These are phyloP conservation scores for Trypanosomatidae sp. DNA, from an alignment of 208 protist genomes.

Conservation along the genomic window DNA sequence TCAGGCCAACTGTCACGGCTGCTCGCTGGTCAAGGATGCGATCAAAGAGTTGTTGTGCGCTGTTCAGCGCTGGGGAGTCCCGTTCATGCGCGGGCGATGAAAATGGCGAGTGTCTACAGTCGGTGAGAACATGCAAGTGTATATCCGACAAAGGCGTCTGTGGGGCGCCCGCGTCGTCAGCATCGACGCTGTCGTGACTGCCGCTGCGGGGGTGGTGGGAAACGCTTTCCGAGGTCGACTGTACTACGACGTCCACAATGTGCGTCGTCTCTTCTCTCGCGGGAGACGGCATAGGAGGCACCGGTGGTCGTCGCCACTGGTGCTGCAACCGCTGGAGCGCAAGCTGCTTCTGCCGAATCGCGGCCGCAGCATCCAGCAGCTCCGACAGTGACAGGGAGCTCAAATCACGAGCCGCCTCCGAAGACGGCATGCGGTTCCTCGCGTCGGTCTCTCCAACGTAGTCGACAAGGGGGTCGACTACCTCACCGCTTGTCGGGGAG, in stretches of 20 bases:
- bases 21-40: conserved; percentile 16
- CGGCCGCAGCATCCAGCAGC: conserved; percentile 71
- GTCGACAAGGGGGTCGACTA: neutral
- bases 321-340: conserved; percentile 54
- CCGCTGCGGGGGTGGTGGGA: neutral
- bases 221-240: neutral
- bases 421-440: conserved; percentile 1
- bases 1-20: too few relatives aligned
- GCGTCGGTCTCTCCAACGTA: neutral
- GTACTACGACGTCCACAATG: neutral
- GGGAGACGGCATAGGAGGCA: neutral
- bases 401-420: conserved; percentile 25
- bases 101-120: conserved; percentile 13
- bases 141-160: neutral
- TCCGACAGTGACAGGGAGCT: conserved; percentile 62
- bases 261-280: conserved; percentile 4
- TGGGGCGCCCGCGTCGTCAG: neutral
- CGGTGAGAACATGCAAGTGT: too few relatives aligned
- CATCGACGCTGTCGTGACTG: neutral
- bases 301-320: conserved; percentile 14
- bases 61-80: neutral
- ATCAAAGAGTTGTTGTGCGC: conserved; percentile 30
- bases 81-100: conserved; percentile 2
- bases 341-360: conserved; percentile 54
- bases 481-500: conserved; percentile 8